Base-by-base conservation (phyloP, 1,284 basidiomycete genomes). In the Ceratobasidium sp. region DNA sequence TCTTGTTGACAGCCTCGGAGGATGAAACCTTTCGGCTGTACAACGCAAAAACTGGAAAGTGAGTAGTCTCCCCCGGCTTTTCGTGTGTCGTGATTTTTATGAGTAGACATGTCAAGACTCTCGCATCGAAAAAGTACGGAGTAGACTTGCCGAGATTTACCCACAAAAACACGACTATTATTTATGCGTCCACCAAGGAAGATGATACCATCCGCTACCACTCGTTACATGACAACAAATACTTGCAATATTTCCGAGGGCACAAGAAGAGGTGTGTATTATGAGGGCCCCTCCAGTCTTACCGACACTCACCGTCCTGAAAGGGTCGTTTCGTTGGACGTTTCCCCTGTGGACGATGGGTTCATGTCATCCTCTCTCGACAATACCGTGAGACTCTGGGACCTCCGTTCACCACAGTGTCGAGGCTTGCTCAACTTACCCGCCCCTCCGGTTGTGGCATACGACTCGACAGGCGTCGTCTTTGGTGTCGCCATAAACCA, bases 371-470 rank as follows among this genome's bases (percentile, higher is more conserved):
- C 88, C 0, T 93, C 95, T 0, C 82, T 92, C 74, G 95, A 99
- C 80, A 93, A 91, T 74, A 95, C 94, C 0, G 94, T 99, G n/a
- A 85, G 94, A 42, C 79, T 99, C 21, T 99, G 97, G 97, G 97
- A 99, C 78, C 82, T 98, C 49, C 87, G 95, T 39, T 82, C 87
- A 16, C 85, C 87, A 0, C 82, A 83, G 29, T 93, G 93, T 75
- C 86, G 90, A 52, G 88, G 89, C 9, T 80, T 90, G 42, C 80
- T 92, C 59, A 85, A 84, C 73, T 80, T 89, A 29, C 89, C 87
- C 56, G 90, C 82, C 0, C 82, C 89, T 25, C 91, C 94, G 0
- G 85, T 96, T 52, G 87, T 95, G 8, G 93, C 95, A 1, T 97
- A 96, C 76, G 97, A 99, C 76, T 83, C 88, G 1, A 86, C 87